These are phyloP conservation scores for Jaapia argillacea DNA, from an alignment of 768 basidiomycete species.

Conservation along the genomic window DNA sequence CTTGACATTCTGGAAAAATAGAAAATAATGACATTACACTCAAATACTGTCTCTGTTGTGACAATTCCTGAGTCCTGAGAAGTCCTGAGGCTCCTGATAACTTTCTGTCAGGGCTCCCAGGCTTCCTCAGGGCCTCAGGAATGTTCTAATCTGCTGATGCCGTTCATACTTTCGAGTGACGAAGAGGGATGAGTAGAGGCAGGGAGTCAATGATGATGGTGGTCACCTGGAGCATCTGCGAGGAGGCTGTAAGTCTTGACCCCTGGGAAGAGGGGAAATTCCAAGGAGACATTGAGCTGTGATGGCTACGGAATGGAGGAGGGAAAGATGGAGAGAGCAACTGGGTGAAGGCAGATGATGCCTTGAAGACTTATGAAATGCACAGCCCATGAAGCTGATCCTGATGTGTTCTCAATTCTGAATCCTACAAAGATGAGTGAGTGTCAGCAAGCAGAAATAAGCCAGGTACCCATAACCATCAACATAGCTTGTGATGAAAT, in stretches of 20 bases:
- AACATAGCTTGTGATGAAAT: constrained; percentile 58
- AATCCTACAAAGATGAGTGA: constrained; percentile 29
- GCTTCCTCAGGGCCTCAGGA: no score
- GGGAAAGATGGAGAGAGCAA: constrained; percentile 24
- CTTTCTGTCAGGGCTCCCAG: no score
- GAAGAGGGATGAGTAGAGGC: constrained; percentile 38
- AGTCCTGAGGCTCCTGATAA: no score
- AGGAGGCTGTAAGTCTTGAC: constrained; percentile 61
- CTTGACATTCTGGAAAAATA: no score
- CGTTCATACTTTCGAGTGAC: constrained; percentile 35
- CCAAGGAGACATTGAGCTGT: constrained; percentile 51
- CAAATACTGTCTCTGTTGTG: no score
- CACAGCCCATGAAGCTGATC: constrained; percentile 55
- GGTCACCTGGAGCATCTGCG: constrained; percentile 57
- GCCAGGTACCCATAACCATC: constrained; percentile 33
- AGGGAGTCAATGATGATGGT: constrained; percentile 50
- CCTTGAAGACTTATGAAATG: constrained; percentile 57
- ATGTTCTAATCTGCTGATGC: no score
- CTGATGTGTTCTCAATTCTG: constrained; percentile 60
- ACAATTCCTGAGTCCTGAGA: no score
- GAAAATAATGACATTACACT: no score
- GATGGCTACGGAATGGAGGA: constrained; percentile 36
- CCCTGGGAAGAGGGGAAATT: constrained; percentile 55
- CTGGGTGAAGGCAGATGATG: constrained; percentile 49
- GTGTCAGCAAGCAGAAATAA: background rate